Conservation (phyloP, 495 filamentous ascomycete genomes). For the Monascus purpureus region DNA sequence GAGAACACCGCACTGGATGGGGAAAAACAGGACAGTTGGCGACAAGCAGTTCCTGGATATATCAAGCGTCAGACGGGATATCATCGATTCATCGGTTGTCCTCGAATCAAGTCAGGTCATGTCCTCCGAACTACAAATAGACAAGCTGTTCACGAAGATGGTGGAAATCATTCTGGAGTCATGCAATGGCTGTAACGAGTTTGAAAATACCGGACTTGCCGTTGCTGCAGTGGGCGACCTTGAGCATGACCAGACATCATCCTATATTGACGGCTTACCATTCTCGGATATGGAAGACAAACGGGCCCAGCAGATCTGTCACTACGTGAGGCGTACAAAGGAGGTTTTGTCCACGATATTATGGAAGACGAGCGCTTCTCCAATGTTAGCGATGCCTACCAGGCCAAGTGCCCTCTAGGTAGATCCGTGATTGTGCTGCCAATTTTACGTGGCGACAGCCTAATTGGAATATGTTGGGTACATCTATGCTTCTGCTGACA, state of each 20-base stretch:
- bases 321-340: slow-evolving; percentile 72
- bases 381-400: slow-evolving; percentile 59
- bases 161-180: slow-evolving; percentile 80
- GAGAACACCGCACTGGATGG: slow-evolving; percentile 58
- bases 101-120: slow-evolving; percentile 81
- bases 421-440: slow-evolving; percentile 75
- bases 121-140: slow-evolving; percentile 75
- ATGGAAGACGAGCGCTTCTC: slow-evolving; percentile 77
- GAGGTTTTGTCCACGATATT: slow-evolving; percentile 72
- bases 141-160: slow-evolving; percentile 76
- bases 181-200: slow-evolving; percentile 66
- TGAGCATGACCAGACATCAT: slow-evolving; percentile 42
- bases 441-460: slow-evolving; percentile 61
- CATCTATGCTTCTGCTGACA: slow-evolving; percentile 78
- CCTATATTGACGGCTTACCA: slow-evolving; percentile 50
- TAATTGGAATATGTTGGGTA: slow-evolving; percentile 85
- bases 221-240: slow-evolving; percentile 64
- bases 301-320: slow-evolving; percentile 63
- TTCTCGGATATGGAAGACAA: slow-evolving; percentile 50
- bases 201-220: slow-evolving; percentile 55
- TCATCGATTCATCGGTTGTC: slow-evolving; percentile 78
- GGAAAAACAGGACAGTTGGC: slow-evolving; percentile 38
- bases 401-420: slow-evolving; percentile 50
- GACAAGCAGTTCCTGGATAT: slow-evolving; percentile 28
- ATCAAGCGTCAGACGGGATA: slow-evolving; percentile 44